Conservation (phyloP, 1,284 basidiomycete genomes). For the Apiotrichum mycotoxinovorans region DNA sequence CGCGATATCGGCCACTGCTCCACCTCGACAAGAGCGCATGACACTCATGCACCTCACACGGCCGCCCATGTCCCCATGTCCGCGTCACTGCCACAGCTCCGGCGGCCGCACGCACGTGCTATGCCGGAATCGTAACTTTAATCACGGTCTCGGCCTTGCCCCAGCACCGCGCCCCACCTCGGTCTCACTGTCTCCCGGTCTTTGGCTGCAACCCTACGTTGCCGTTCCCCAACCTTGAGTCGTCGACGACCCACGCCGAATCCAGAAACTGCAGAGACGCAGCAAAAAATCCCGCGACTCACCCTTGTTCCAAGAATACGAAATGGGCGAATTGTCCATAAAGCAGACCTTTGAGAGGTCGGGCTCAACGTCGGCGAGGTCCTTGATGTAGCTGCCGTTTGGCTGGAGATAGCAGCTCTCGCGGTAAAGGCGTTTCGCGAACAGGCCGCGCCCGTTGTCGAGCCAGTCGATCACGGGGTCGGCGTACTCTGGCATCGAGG, state of each 20-base stretch:
- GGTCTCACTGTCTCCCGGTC: too few relatives aligned
- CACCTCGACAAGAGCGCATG: too few relatives aligned
- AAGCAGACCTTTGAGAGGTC: slow-evolving; percentile 89
- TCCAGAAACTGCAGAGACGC: neutral
- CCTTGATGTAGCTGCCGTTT: slow-evolving; percentile 93
- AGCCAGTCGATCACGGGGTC: slow-evolving; percentile 99
- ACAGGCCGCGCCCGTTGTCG: slow-evolving; percentile 87
- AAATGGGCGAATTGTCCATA: slow-evolving; percentile 92
- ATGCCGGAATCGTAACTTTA: too few relatives aligned
- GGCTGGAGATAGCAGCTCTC: slow-evolving; percentile 89
- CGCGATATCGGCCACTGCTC: too few relatives aligned
- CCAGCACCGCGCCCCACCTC: too few relatives aligned
- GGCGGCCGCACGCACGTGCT: too few relatives aligned
- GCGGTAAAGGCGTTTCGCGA: slow-evolving; percentile 82
- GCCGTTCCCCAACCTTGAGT: too few relatives aligned
- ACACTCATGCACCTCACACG: too few relatives aligned
- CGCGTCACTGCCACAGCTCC: too few relatives aligned
- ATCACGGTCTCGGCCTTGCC: too few relatives aligned
- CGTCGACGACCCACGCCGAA: neutral
- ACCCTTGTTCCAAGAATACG: slow-evolving; percentile 92
- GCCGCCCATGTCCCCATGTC: too few relatives aligned
- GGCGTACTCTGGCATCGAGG: slow-evolving; percentile 98
- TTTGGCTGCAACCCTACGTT: too few relatives aligned
- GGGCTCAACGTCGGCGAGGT: slow-evolving; percentile 77
- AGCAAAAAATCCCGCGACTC: slow-evolving; percentile 47